These are phyloP conservation scores for Fonsecaea pedrosoi DNA, from an alignment of 2,329 filamentous ascomycete species.

Conservation along the genomic window DNA sequence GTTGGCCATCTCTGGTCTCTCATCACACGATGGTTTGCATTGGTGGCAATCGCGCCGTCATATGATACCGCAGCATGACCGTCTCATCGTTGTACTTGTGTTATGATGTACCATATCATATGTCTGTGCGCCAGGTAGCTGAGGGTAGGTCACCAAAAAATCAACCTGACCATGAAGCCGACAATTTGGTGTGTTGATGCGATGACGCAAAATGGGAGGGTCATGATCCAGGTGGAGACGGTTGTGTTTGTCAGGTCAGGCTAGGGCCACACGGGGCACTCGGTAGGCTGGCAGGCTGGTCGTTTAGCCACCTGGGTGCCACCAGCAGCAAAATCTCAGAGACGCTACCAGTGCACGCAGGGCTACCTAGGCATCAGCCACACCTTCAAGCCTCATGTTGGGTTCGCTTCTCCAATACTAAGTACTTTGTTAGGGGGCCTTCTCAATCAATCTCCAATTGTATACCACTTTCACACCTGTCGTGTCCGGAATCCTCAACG, in stretches of 20 bases:
- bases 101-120: neutral
- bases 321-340: neutral
- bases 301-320: neutral
- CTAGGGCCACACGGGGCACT: neutral
- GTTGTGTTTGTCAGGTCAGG: no score
- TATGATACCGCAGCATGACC: neutral
- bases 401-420: conserved; percentile 9
- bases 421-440: neutral
- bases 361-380: conserved; percentile 12
- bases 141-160: neutral
- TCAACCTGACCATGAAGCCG: neutral
- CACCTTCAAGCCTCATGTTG: conserved; percentile 11
- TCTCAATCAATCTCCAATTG: neutral
- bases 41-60: neutral
- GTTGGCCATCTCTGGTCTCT: conserved; percentile 24
- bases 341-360: neutral
- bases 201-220: conserved; percentile 28
- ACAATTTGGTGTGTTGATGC: conserved; percentile 23
- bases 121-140: neutral
- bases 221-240: neutral
- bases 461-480: conserved; percentile 5
- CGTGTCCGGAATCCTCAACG: conserved; percentile 16
- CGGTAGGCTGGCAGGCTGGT: neutral
- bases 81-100: neutral
- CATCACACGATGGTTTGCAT: neutral